phyloP scores from a whole-genome alignment of 805 yeast species.

The Sungouiella blattae region DNA sequence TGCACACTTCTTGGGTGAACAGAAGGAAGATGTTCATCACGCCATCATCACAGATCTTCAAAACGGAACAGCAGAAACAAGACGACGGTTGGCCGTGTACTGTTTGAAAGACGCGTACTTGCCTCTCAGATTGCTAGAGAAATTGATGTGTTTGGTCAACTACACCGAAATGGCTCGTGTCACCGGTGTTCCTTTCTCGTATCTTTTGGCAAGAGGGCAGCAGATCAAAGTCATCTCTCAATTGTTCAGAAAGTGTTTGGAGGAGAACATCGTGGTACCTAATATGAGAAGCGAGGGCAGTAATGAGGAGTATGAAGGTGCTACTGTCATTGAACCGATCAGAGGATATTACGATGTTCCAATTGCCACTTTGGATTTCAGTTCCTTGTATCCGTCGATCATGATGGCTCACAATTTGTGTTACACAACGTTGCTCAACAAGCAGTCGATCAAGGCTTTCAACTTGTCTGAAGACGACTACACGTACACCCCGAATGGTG shows the following conservation, averaged over 20 bases:
- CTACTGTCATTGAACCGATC: constrained; percentile 95
- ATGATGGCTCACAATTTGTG: constrained; percentile 91
- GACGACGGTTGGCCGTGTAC: constrained; percentile 93
- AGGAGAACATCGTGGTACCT: constrained; percentile 85
- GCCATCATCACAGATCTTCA: constrained; percentile 93
- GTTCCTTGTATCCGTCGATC: constrained; percentile 91
- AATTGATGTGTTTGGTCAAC: constrained; percentile 92
- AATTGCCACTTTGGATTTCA: constrained; percentile 96
- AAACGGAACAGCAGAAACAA: constrained; percentile 86
- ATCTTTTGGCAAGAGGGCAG: constrained; percentile 86
- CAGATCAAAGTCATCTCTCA: constrained; percentile 97
- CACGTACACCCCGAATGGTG: constrained; percentile 86
- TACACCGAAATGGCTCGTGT: constrained; percentile 99
- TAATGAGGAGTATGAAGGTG: constrained; percentile 96
- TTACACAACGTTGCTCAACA: constrained; percentile 81
- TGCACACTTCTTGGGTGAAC: constrained; percentile 90
- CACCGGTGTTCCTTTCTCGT: constrained; percentile 96
- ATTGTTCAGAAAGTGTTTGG: constrained; percentile 85
- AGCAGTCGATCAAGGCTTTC: constrained; percentile 62
- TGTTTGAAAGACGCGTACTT: constrained; percentile 95
- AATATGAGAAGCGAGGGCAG: constrained; percentile 80
- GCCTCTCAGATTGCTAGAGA: constrained; percentile 84
- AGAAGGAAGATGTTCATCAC: constrained; percentile 97
- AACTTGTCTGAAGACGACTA: constrained; percentile 71
- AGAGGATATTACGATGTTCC: constrained; percentile 97